Evolutionary conservation across 805 yeast species (phyloP), one percentile per base, ranked within the genome.

Genomic region (Pichia insulana): DNA sequence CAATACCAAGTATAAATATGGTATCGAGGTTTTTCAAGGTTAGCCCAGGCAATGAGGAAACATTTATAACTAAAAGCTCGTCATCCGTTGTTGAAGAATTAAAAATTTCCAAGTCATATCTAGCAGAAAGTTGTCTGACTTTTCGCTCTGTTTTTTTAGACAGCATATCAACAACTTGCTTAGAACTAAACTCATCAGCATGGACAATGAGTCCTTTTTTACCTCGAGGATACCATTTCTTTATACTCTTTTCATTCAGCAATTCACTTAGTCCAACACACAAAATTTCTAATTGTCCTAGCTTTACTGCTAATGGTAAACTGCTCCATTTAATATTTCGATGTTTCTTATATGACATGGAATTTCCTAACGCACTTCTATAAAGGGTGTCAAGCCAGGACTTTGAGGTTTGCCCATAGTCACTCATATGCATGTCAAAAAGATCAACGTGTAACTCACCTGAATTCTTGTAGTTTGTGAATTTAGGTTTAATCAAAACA

Each of bases 1-100:
- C 65, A 8, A 58, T 42, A 2, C 69, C 69, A 6, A 63, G 46
- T 18, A 58, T 45, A 13, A 64, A 40, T 1, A 59, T 49, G 7
- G 51, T 44, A 9, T 52, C 43, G n/a, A 62, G 43, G 3, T 55
- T 55, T 26, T 53, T 47, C 39, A 63, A 52, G 1, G 55, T 44
- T 17, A 59, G 13, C 6, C 68, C 65, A 3, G 52, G 39, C 10
- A 63, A 39, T 3, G 53, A 33, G 18, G 53, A 50, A 0, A 56
- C 15, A 25, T 57, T 55, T n/a, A 55, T 44, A 1, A 61, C 38
- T 11, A 60, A 41, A 30, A 59, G 42, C 26, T 55, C 53, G 1
- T 40, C 48, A 3, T 19, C 16, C 7, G 30, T 18, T 20, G 41
- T 13, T 11, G 41, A 10, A 11, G 41, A 10, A 11, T 32, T 43